Percentiles rank a stretch among this genome's conserved stretches.
phyloP scores from a whole-genome alignment of 2,329 filamentous ascomycete genomes.

The Fusarium buharicum region DNA sequence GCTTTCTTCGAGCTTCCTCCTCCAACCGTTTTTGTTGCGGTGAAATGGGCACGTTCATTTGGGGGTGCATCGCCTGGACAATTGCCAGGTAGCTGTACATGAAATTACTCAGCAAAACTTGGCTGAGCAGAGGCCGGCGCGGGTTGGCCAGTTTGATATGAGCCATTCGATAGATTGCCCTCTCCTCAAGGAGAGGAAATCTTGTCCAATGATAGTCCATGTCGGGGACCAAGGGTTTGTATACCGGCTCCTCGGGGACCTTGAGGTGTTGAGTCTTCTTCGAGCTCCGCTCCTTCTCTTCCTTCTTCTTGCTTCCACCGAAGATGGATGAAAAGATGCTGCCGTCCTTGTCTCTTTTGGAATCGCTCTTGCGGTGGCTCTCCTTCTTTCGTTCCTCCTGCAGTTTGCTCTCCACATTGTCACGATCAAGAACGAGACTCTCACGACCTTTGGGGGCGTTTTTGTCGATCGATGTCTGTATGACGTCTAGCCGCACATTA shows the following conservation, averaged over 20 bases:
- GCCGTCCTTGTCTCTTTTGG: constrained; percentile 92
- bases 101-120: constrained; percentile 97
- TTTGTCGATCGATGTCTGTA: constrained; percentile 87
- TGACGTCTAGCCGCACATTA: constrained; percentile 82
- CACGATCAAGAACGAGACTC: constrained; percentile 84
- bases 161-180: constrained; percentile 97
- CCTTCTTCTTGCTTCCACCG: constrained; percentile 87
- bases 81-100: constrained; percentile 99
- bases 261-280: constrained; percentile 81
- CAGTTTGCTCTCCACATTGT: constrained; percentile 75
- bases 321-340: constrained; percentile 96
- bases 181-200: constrained; percentile 93
- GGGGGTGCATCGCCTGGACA: constrained; percentile 98
- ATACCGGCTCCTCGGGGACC: constrained; percentile 80
- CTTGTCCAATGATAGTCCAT: constrained; percentile 96
- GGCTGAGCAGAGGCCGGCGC: constrained; percentile 87
- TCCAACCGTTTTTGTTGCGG: constrained; percentile 75
- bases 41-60: constrained; percentile 89
- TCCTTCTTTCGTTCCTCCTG: constrained; percentile 87
- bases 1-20: constrained; percentile 63
- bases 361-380: constrained; percentile 76
- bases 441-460: constrained; percentile 75
- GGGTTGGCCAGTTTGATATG: constrained; percentile 99
- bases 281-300: constrained; percentile 76
- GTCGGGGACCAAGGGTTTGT: constrained; percentile 80